These are phyloP conservation scores for Bruguiera sexangula DNA, from an alignment of 345 rosid species.

Conservation along the genomic window DNA sequence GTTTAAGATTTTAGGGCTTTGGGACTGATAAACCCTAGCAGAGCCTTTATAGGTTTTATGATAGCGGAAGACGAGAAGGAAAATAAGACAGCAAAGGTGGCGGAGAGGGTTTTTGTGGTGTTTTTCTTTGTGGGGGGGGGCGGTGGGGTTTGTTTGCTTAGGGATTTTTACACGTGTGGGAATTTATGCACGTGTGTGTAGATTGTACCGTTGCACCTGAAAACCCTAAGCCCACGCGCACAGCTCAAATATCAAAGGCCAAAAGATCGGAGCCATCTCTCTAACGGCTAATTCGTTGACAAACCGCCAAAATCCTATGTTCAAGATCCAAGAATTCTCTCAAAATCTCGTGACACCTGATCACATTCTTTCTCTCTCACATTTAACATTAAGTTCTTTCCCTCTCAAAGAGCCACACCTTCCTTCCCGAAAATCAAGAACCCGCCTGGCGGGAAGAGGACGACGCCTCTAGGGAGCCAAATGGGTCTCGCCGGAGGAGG, in stretches of 20 bases:
- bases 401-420: conserved; percentile 60
- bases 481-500: conserved; percentile 42
- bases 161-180: background rate
- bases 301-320: background rate
- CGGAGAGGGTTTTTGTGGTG: too few relatives aligned
- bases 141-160: too few relatives aligned
- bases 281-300: conserved; percentile 39
- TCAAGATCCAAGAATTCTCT: background rate
- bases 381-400: conserved; percentile 13
- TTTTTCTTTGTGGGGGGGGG: background rate
- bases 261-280: background rate
- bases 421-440: conserved; percentile 53
- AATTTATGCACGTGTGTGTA: background rate
- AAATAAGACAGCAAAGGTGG: background rate
- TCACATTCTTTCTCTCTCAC: background rate
- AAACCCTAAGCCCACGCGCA: too few relatives aligned
- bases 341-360: background rate
- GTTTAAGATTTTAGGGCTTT: too few relatives aligned
- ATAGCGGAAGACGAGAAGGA: too few relatives aligned
- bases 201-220: too few relatives aligned
- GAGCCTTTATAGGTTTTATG: background rate
- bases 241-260: conserved; percentile 13
- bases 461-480: conserved; percentile 43
- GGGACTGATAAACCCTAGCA: background rate
- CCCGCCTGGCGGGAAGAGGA: conserved; percentile 50